Base-by-base conservation (phyloP, 257 asterid genomes). In the Striga asiatica region DNA sequence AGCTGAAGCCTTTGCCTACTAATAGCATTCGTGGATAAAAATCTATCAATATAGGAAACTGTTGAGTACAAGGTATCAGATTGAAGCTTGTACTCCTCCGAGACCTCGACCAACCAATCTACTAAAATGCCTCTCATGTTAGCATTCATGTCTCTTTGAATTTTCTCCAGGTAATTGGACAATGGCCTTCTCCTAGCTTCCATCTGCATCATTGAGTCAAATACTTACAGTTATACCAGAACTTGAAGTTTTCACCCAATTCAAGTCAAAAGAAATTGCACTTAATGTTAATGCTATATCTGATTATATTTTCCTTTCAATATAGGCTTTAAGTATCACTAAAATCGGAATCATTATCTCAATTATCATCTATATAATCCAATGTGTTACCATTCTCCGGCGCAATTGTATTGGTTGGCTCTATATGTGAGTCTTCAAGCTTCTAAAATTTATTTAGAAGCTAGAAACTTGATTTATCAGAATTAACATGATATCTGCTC, bases 51-150 rank as follows among this genome's bases (percentile, higher is more conserved):
- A 57, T 86, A 81, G 0, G 76, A 69, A 56, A 89, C 78, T 2
- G 95, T 66, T 37, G 80, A 68, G 56, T 79, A 81, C 17, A 89
- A 49, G 0, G 95, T 83, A 37, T 83, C 94, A 0, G 96, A 50
- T 38, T 71, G 82, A 58, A 86, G 87, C 71, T 81, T 78, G 76
- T 76, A 86, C 38, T 81, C 93, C 56, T 86, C 95, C 0, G 85
- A 73, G 25, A 84, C 96, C 53, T 83, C 95, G 3, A 82, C 96
- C 42, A 91, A 58, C 98, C 96, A 91, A 76, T 91, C 94, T 21
- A 91, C 69, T 76, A 91, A 69, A 28, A 82, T 24, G 8, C 85
- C 95, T 55, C 98, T 78, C 96, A 84, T 87, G 65, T 70, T 74
- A 34, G 84, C 74, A 21, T 65, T 78, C 59, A 88, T 74, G 66